Evolutionary conservation across 2,329 filamentous ascomycete genomes (phyloP).

Genomic region (Ophiosphaerella narmari): DNA sequence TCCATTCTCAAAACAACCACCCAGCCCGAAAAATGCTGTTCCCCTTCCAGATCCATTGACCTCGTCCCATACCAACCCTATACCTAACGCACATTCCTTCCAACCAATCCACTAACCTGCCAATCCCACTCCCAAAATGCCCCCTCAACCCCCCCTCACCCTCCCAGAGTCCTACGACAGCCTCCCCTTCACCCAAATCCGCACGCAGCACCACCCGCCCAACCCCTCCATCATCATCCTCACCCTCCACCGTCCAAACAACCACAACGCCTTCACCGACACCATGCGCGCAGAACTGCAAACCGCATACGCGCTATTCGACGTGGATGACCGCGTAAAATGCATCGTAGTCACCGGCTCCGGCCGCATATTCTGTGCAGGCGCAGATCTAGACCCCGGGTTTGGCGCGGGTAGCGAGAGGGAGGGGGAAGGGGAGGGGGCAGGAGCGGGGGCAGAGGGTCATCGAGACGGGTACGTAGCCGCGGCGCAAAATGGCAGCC

Average conservation of each 20-base stretch:
- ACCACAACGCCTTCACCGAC: constrained; percentile 72
- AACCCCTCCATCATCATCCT: constrained; percentile 64
- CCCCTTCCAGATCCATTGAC: too few relatives aligned
- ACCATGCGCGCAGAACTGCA: constrained; percentile 67
- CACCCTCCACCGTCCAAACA: constrained; percentile 66
- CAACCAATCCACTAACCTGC: not conserved
- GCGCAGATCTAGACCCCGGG: constrained; percentile 60
- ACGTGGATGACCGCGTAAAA: constrained; percentile 60
- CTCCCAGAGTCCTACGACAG: constrained; percentile 48
- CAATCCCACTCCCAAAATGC: constrained; percentile 6
- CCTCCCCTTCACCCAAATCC: constrained; percentile 49
- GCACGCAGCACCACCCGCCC: constrained; percentile 46
- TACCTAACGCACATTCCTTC: not conserved
- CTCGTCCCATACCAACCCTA: too few relatives aligned
- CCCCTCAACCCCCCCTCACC: constrained; percentile 22
- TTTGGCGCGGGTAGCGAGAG: constrained; percentile 51
- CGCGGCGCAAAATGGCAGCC: too few relatives aligned
- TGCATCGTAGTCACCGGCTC: constrained; percentile 60
- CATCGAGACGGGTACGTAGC: constrained; percentile 58
- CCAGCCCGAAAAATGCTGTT: too few relatives aligned
- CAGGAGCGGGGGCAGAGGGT: constrained; percentile 49
- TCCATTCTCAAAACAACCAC: not conserved
- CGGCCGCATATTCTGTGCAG: constrained; percentile 59
- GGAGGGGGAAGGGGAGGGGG: constrained; percentile 38
- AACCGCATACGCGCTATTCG: constrained; percentile 56